Percentiles rank a stretch among this genome's conserved stretches.
Conservation (phyloP, 768 basidiomycete species). For the Naematelia aurantialba region DNA sequence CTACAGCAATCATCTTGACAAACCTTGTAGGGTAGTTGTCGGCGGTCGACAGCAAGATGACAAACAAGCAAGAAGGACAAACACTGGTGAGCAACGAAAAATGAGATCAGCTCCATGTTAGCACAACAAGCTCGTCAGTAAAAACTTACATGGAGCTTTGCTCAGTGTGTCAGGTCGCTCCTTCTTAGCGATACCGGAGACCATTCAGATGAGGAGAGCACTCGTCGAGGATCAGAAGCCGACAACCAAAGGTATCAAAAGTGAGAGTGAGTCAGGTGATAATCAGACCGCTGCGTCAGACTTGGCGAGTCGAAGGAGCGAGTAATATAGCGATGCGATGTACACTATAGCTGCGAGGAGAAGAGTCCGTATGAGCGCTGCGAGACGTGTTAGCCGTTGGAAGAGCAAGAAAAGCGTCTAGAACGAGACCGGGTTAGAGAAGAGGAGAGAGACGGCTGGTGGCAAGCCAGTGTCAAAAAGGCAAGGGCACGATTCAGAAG, state of each 20-base stretch:
- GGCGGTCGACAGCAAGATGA: neutral
- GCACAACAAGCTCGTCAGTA: neutral
- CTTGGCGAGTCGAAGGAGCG: constrained; percentile 27
- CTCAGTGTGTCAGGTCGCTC: neutral
- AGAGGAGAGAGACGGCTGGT: constrained; percentile 12
- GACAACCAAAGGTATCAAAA: neutral
- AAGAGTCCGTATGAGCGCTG: neutral
- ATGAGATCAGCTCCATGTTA: constrained; percentile 1
- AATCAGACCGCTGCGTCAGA: neutral
- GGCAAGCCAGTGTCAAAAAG: constrained; percentile 1
- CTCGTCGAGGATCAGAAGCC: neutral
- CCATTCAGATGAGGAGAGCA: neutral
- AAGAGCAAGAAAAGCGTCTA: constrained; percentile 21
- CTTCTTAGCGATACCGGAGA: neutral
- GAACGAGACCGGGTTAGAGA: constrained; percentile 13
- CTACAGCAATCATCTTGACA: constrained; percentile 3
- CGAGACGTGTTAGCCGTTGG: neutral
- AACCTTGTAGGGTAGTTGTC: neutral
- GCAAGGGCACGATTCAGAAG: neutral
- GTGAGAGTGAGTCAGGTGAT: constrained; percentile 23
- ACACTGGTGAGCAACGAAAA: neutral
- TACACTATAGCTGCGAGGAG: neutral
- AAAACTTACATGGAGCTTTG: neutral
- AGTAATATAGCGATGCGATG: no score
- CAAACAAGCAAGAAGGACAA: neutral